A percentile compares a stretch with the other conserved stretches of the same genome.
Conservation (phyloP, 1,284 basidiomycete species). For the Malassezia yamatoensis region DNA sequence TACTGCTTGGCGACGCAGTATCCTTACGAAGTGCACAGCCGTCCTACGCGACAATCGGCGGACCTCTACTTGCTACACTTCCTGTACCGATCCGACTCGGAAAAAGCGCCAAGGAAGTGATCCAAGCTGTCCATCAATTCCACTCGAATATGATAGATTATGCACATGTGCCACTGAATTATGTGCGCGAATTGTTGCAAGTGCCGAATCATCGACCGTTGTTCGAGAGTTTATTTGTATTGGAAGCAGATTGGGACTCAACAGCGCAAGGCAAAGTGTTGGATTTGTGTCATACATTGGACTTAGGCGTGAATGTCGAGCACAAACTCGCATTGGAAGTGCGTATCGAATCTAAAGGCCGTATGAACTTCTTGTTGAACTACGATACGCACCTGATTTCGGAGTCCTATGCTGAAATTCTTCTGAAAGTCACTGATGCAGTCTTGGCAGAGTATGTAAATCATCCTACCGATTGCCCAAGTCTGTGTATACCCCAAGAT, state of each 20-base stretch:
- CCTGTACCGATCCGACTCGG: constrained; percentile 31
- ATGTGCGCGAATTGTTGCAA: constrained; percentile 32
- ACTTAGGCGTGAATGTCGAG: constrained; percentile 36
- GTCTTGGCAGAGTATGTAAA: constrained; percentile 12
- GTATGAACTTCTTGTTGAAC: constrained; percentile 25
- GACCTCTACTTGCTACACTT: constrained; percentile 40
- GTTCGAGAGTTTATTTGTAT: constrained; percentile 45
- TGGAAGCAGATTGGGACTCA: constrained; percentile 26
- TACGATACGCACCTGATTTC: constrained; percentile 22
- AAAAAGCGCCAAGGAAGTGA: constrained; percentile 13
- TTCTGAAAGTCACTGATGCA: constrained; percentile 29
- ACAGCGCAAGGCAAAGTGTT: constrained; percentile 5
- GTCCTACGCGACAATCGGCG: constrained; percentile 27
- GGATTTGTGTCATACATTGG: constrained; percentile 17
- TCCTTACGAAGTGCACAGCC: constrained; percentile 27
- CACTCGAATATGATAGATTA: constrained; percentile 24
- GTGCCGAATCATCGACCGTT: constrained; percentile 29
- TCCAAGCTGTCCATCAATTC: constrained; percentile 24
- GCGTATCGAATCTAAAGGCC: constrained; percentile 20
- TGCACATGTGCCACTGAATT: constrained; percentile 20
- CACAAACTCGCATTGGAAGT: constrained; percentile 39
- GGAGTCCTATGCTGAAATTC: constrained; percentile 18
- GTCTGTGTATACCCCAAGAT: not conserved
- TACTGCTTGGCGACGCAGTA: constrained; percentile 42
- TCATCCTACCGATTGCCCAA: not conserved